Evolutionary conservation across 2,329 filamentous ascomycete genomes (phyloP), one percentile per base, ranked within the genome.

Genomic region (Fusarium coicis): DNA sequence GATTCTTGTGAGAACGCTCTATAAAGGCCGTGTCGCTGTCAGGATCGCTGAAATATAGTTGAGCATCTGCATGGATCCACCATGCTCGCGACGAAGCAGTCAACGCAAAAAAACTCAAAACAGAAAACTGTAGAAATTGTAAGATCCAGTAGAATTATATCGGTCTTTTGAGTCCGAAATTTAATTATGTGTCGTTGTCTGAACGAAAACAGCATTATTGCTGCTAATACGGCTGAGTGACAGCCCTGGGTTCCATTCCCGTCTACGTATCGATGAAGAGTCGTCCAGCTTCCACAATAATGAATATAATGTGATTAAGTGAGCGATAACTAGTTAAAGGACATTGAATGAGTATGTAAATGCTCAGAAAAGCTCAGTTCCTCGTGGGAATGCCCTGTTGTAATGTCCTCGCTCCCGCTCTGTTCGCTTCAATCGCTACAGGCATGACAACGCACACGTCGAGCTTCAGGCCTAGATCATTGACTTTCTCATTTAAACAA

Each of bases 311-410:
- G 47, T 4, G 0, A 36, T 7, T 10, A 15, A 14, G 10, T 52
- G 11, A 52, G 30, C 0, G 12, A 2, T 19, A 4, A 0, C 8
- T 23, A 0, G 6, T 52, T 7, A 3, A 15, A 1, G 3, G 0
- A 19, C 10, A 11, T 18, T 4, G 4, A 8, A 0, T 23, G 30
- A 36, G 10, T 16, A 23, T 19, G 0, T 26, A 0, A 1, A 23
- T 19, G 6, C 32, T 52, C n/a, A 52, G 0, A 34, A 1, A 5
- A 8, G 30, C 3, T 12, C 23, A 12, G 4, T 52, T 7, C 19
- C 2, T 3, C 1, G 2, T 4, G 11, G 11, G 5, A 6, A 36
- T n/a, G 32, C 23, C 11, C 12, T 26, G n/a, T 36, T 52, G 6
- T 26, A 11, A 23, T 14, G 47, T 19, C 30, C 30, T 36, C 16